Conservation (phyloP, 164 flowering plant genomes). For the Vitis rupestris region DNA sequence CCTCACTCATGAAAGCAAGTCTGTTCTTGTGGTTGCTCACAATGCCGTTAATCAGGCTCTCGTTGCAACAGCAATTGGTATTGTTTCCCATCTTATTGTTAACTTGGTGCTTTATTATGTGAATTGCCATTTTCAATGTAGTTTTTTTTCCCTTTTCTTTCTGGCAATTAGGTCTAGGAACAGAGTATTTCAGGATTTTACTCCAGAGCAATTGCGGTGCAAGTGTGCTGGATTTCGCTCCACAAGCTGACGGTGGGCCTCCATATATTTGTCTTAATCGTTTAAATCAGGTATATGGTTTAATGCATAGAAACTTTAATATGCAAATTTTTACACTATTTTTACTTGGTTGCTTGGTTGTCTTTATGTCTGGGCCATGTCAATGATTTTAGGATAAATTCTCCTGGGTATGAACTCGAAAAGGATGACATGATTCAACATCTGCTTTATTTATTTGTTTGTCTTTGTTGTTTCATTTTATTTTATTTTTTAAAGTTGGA, state of each 20-base stretch:
- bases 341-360: not conserved
- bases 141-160: constrained; percentile 7
- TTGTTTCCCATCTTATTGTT: not conserved
- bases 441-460: no score
- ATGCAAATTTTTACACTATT: not conserved
- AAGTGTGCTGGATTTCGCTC: constrained; percentile 86
- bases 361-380: not conserved
- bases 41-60: constrained; percentile 99
- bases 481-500: no score
- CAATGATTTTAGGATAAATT: no score
- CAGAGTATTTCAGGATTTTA: constrained; percentile 80
- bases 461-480: no score
- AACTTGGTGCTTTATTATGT: not conserved
- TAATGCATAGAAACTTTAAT: not conserved
- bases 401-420: no score
- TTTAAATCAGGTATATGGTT: constrained; percentile 69
- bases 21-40: constrained; percentile 94
- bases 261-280: constrained; percentile 83
- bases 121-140: not conserved
- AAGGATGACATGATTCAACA: no score
- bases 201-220: constrained; percentile 98
- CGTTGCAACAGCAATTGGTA: constrained; percentile 92
- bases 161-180: constrained; percentile 59
- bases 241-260: constrained; percentile 56
- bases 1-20: constrained; percentile 69